Evolutionary conservation across 805 yeast species (phyloP), one percentile per base, ranked within the genome.

Genomic region (Candida peoriensis): DNA sequence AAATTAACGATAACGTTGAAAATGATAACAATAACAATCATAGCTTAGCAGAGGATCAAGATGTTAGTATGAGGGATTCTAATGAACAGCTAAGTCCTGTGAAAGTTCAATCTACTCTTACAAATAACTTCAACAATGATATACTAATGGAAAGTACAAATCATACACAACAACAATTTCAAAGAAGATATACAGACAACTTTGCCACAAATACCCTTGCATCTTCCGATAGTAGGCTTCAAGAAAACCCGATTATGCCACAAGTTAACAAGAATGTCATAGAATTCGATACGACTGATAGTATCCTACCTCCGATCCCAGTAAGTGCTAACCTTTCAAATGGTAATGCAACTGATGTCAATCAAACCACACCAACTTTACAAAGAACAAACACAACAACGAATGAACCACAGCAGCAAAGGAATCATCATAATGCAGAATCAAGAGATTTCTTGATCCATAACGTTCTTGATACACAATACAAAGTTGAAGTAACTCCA

Each of bases 81-180:
- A 52, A 53, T 34, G 58, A 53, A 21, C 52, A 44, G 17, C 37
- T 53, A 38, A 48, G 54, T 27, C 58, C 58, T 1, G 43, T 53
- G 2, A 53, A 52, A 24, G 47, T 48, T 13, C 37, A 31, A 3
- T 31, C 48, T 4, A 24, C 30, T 23, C 27, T 41, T 2, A 43
- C 39, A 2, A 35, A 37, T 7, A 30, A 34, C 14, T 24, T 16
- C 14, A 39, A 34, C 15, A 42, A 42, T 16, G 47, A 40, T 18
- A 38, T 34, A 1, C 15, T 51, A 6, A 33, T 38, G 42, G 56
- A 49, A 24, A 43, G 49, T 24, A 49, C 55, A n/a, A 45, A 37
- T 21, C 50, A 47, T 30, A 39, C 42, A 3, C 24, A 24, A 4
- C 38, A 47, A 15, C 43, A 43, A 14, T 42, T 46, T 20, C 48